A percentile compares a stretch with the other conserved stretches of the same genome.
Conservation (phyloP, 2,329 filamentous ascomycete genomes). For the Aspergillus ruber region DNA sequence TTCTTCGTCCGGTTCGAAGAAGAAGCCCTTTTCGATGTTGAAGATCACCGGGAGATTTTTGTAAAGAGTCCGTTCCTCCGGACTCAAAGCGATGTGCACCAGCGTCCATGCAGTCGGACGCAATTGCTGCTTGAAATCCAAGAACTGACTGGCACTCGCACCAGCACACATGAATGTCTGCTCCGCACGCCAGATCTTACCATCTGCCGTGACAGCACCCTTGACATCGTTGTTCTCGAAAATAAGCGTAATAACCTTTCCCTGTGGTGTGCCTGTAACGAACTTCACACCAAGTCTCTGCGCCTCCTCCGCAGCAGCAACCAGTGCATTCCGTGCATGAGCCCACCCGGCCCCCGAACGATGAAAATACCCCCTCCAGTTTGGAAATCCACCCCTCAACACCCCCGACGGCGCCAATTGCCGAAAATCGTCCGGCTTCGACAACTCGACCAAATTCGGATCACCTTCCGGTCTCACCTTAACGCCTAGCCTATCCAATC, state of each 20-base stretch:
- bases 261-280: constrained; percentile 34
- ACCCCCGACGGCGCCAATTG: constrained; percentile 46
- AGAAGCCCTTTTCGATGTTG: constrained; percentile 43
- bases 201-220: constrained; percentile 36
- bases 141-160: constrained; percentile 34
- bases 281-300: constrained; percentile 41
- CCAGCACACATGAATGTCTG: constrained; percentile 40
- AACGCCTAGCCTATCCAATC: constrained; percentile 29
- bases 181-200: constrained; percentile 30
- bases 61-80: constrained; percentile 37
- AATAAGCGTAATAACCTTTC: constrained; percentile 33
- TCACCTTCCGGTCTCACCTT: constrained; percentile 24
- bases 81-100: constrained; percentile 40
- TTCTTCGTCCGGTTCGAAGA: constrained; percentile 43
- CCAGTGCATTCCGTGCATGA: constrained; percentile 43
- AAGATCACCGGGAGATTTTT: constrained; percentile 41
- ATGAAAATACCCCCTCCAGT: constrained; percentile 40
- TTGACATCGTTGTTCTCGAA: constrained; percentile 30
- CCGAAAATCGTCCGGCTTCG: constrained; percentile 40
- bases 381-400: constrained; percentile 38
- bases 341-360: constrained; percentile 47
- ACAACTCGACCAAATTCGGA: constrained; percentile 28
- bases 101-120: constrained; percentile 43
- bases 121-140: constrained; percentile 43
- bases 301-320: constrained; percentile 41